Percentiles rank a stretch among this genome's conserved stretches.
Conservation (phyloP, 2,329 filamentous ascomycete genomes). For the Alternaria brassicicola region DNA sequence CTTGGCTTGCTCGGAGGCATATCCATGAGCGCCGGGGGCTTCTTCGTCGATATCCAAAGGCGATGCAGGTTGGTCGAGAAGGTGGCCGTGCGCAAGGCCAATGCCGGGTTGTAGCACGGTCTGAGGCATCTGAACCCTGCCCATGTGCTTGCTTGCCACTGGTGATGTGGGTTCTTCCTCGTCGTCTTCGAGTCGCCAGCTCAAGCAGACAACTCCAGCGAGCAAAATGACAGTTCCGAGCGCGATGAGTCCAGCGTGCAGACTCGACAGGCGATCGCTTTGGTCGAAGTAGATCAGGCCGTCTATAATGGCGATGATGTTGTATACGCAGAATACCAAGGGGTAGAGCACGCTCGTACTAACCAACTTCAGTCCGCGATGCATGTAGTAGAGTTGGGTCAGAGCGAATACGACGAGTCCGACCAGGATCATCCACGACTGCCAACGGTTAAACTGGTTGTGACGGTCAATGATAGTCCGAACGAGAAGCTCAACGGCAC, state of each 20-base stretch:
- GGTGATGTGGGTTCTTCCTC: conserved; percentile 61
- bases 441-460: conserved; percentile 95
- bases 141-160: conserved; percentile 42
- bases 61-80: conserved; percentile 57
- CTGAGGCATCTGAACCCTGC: conserved; percentile 54
- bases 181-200: conserved; percentile 88
- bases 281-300: conserved; percentile 97
- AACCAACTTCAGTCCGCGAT: conserved; percentile 89
- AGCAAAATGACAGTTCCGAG: conserved; percentile 86
- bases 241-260: conserved; percentile 81
- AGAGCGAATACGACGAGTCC: conserved; percentile 81
- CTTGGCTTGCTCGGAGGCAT: conserved; percentile 33
- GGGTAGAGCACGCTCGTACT: conserved; percentile 96
- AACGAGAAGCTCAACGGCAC: conserved; percentile 91
- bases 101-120: conserved; percentile 81
- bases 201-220: conserved; percentile 85
- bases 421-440: conserved; percentile 89
- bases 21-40: conserved; percentile 37
- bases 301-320: conserved; percentile 97
- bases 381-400: conserved; percentile 92
- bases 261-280: conserved; percentile 74
- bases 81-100: conserved; percentile 75
- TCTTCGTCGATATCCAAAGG: conserved; percentile 39
- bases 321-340: conserved; percentile 97
- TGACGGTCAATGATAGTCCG: conserved; percentile 80